A percentile compares a stretch with the other conserved stretches of the same genome.
Conservation (phyloP, 2,329 filamentous ascomycete genomes). For the Paramyrothecium roridum region DNA sequence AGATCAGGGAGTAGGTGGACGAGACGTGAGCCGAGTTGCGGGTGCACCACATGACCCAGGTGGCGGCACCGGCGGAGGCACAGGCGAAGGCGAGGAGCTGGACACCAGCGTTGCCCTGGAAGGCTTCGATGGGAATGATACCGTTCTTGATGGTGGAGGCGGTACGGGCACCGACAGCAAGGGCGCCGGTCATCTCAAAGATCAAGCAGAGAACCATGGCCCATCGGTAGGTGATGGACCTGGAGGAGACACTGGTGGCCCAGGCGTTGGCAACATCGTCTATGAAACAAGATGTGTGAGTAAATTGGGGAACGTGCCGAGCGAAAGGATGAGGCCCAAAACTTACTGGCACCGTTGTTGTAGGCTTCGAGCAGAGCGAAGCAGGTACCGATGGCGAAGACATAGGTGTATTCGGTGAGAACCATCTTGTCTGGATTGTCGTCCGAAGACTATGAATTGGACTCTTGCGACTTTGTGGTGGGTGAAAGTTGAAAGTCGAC, state of each 20-base stretch:
- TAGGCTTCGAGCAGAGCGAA: slow-evolving; percentile 75
- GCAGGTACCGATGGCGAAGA: slow-evolving; percentile 72
- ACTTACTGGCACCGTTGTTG: slow-evolving; percentile 77
- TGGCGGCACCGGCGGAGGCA: slow-evolving; percentile 60
- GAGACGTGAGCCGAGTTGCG: slow-evolving; percentile 70
- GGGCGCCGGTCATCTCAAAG: slow-evolving; percentile 66
- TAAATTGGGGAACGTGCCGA: slow-evolving; percentile 4
- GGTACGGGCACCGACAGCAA: slow-evolving; percentile 65
- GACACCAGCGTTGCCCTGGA: slow-evolving; percentile 58
- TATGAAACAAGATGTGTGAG: slow-evolving; percentile 21
- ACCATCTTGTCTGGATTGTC: slow-evolving; percentile 40
- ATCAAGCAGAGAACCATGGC: slow-evolving; percentile 64
- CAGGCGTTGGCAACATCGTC: slow-evolving; percentile 84
- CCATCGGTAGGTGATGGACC: slow-evolving; percentile 68
- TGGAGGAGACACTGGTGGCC: slow-evolving; percentile 78
- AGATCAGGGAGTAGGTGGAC: slow-evolving; percentile 69
- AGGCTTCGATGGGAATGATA: slow-evolving; percentile 61
- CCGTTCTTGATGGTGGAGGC: slow-evolving; percentile 79
- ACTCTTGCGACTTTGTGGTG: neutral
- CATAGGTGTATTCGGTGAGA: slow-evolving; percentile 63
- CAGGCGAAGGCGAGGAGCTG: slow-evolving; percentile 67
- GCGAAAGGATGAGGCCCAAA: neutral
- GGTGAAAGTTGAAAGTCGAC: neutral
- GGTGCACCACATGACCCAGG: slow-evolving; percentile 81
- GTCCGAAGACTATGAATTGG: neutral